Conservation (phyloP, 2,329 filamentous ascomycete species). For the Tolypocladium tropicale region DNA sequence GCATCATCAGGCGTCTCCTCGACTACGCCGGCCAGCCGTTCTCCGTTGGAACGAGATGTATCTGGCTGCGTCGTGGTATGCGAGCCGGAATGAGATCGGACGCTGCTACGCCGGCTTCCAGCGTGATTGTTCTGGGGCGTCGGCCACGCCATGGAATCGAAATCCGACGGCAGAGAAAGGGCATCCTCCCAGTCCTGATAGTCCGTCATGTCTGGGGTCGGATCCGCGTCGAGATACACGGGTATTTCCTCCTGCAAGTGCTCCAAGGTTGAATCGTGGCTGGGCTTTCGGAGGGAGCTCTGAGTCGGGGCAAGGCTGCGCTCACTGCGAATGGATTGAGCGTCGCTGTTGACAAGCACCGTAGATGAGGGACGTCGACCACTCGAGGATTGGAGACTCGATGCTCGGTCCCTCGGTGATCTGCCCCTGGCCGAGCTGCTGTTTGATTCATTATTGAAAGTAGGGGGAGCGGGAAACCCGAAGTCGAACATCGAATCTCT, state of each 20-base stretch:
- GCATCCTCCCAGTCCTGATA: slow-evolving; percentile 22
- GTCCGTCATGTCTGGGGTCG: slow-evolving; percentile 27
- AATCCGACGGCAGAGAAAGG: slow-evolving; percentile 2
- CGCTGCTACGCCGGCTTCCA: background rate
- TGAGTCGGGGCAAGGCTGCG: background rate
- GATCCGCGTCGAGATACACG: slow-evolving; percentile 20
- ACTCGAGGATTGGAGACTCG: background rate
- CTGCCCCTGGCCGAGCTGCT: background rate
- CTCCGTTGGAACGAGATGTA: background rate
- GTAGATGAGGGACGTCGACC: background rate
- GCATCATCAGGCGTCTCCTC: slow-evolving; percentile 3
- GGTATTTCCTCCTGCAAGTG: slow-evolving; percentile 5
- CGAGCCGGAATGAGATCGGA: slow-evolving; percentile 7
- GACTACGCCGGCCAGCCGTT: background rate
- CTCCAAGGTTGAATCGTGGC: slow-evolving; percentile 7
- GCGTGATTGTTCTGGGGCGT: background rate
- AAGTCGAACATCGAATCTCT: slow-evolving; percentile 20
- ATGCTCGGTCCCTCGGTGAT: background rate
- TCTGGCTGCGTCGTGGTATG: slow-evolving; percentile 1
- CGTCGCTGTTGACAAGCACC: background rate
- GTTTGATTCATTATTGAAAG: background rate
- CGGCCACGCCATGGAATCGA: background rate
- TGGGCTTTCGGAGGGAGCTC: slow-evolving; percentile 6
- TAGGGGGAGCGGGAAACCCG: slow-evolving; percentile 24
- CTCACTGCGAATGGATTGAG: background rate